Evolutionary conservation across 2,329 filamentous ascomycete genomes (phyloP).

Genomic region (Ophiocordyceps camponoti-leonardi): DNA sequence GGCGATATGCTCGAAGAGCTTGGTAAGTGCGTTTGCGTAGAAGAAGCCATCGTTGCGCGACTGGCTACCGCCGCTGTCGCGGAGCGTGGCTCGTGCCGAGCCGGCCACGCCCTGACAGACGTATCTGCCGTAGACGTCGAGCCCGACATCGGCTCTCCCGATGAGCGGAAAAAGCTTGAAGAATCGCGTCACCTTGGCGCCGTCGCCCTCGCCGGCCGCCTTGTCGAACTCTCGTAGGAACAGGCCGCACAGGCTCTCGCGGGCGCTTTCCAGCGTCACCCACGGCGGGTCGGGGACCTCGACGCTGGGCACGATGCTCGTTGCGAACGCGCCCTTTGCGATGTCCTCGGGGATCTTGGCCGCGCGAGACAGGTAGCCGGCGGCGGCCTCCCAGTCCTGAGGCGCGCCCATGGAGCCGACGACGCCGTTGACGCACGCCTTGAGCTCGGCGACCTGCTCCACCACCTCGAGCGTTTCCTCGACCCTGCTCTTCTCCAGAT

Average conservation of each 20-base stretch:
- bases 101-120: slow-evolving; percentile 89
- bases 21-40: slow-evolving; percentile 79
- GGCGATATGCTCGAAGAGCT: slow-evolving; percentile 92
- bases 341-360: slow-evolving; percentile 67
- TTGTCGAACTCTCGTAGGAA: slow-evolving; percentile 93
- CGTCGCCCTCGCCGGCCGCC: slow-evolving; percentile 74
- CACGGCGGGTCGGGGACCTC: slow-evolving; percentile 87
- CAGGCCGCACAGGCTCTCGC: slow-evolving; percentile 74
- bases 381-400: slow-evolving; percentile 96
- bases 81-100: slow-evolving; percentile 64
- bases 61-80: slow-evolving; percentile 37
- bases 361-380: slow-evolving; percentile 72
- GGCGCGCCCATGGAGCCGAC: slow-evolving; percentile 93
- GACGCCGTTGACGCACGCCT: slow-evolving; percentile 88
- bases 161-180: slow-evolving; percentile 97
- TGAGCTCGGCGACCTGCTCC: slow-evolving; percentile 91
- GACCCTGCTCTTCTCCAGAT: slow-evolving; percentile 80
- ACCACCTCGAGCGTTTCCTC: slow-evolving; percentile 83
- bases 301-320: slow-evolving; percentile 82
- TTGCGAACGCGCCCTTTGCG: slow-evolving; percentile 69
- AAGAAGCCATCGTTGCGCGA: slow-evolving; percentile 60
- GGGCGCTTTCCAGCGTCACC: slow-evolving; percentile 70
- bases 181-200: slow-evolving; percentile 79
- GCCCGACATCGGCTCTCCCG: slow-evolving; percentile 67
- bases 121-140: slow-evolving; percentile 91